Evolutionary conservation across 768 basidiomycete genomes (phyloP), one percentile per base, ranked within the genome.

Genomic region (Pisolithus microcarpus): DNA sequence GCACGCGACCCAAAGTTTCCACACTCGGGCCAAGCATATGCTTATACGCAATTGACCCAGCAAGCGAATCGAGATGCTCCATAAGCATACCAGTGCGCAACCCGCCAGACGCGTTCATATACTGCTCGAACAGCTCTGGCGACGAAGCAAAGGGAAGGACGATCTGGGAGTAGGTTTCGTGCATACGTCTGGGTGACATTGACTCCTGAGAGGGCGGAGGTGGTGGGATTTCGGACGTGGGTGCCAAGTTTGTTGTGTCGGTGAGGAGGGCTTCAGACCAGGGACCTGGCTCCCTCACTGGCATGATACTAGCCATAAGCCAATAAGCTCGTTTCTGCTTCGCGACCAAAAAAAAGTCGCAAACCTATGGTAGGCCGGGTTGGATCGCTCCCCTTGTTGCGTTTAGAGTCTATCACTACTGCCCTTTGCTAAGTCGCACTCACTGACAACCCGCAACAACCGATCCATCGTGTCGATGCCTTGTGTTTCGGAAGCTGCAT

Each of bases 1-100:
- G 70, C 3, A 86, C 71, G 47, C 71, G 69, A 38, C 79, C 79
- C 3, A 83, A 65, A 1, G 73, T 75, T 54, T 76, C 66, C n/a
- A 80, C 77, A 10, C 65, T 68, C 0, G 83, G 84, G 1, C 84
- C 85, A 5, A 87, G 75, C 75, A 88, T 74, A 66, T 91, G 88
- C 62, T 88, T 85, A 66, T 91, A 91, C 4, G 87, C 76, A 51
- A 91, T 87, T 4, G 84, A 85, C 28, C 88, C 89, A 6, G 89
- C 88, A n/a, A 91, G 70, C 3, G 86, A 87, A 62, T 92, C 89
- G 31, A 91, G 73, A 61, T 90, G 84, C 66, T 87, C 83, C 81
- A 87, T 82, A 24, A 88, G 68, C 70, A 80, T 81, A 39, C 86
- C 85, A 1, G 74, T 85, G 38, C 85, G 76, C 54, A 87, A 81